Evolutionary conservation across 2,329 filamentous ascomycete species (phyloP).

Genomic region (Neonectria ditissima): DNA sequence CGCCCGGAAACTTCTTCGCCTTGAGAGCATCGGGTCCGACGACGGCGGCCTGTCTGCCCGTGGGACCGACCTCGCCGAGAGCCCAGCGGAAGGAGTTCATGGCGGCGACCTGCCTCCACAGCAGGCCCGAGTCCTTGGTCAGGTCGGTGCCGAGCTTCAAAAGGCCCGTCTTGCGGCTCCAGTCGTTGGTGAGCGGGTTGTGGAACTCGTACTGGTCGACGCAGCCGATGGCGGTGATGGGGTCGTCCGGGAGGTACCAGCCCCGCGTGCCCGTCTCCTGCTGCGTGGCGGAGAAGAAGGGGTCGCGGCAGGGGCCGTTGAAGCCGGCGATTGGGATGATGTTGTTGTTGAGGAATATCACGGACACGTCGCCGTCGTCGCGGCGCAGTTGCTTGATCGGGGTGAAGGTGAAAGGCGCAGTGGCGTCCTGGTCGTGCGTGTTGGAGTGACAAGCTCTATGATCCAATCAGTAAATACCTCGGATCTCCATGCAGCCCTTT

Average conservation of each 20-base stretch:
- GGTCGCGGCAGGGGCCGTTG: constrained; percentile 6
- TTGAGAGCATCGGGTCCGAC: constrained; percentile 1
- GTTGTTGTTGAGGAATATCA: constrained; percentile 16
- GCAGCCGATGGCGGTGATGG: constrained; percentile 14
- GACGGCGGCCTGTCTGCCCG: not conserved
- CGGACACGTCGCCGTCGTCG: constrained; percentile 5
- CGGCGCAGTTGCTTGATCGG: constrained; percentile 5
- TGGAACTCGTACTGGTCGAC: constrained; percentile 10
- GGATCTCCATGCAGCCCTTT: not conserved
- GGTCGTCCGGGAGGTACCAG: constrained; percentile 8
- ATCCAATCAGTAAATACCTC: not conserved
- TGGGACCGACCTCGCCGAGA: constrained; percentile 3
- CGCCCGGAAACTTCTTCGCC: constrained; percentile 6
- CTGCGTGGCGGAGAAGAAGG: constrained; percentile 16
- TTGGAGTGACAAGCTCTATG: not conserved
- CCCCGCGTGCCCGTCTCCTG: not conserved
- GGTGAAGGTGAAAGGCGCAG: not conserved
- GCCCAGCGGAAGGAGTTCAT: not conserved
- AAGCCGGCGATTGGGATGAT: not conserved
- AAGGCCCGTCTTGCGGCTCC: constrained; percentile 2
- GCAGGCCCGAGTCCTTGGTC: not conserved
- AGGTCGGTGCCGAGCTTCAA: constrained; percentile 1
- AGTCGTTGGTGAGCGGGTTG: not conserved
- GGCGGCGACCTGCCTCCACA: not conserved
- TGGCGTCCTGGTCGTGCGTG: not conserved